Conservation (phyloP, 495 filamentous ascomycete species). For the Choiromyces venosus region DNA sequence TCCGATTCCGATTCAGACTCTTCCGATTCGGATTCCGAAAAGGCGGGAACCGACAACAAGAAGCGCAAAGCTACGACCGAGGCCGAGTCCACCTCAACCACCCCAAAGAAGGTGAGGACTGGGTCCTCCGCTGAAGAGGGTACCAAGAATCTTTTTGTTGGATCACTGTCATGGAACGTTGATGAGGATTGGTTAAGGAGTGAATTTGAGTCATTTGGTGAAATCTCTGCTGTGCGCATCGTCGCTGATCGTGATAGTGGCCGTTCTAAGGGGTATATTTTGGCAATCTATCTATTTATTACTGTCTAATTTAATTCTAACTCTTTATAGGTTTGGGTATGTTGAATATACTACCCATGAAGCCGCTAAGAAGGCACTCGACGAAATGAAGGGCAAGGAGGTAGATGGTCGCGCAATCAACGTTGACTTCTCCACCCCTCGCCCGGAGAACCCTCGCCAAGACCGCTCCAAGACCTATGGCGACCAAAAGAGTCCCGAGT, state of each 20-base stretch:
- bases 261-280: slow-evolving; percentile 73
- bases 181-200: slow-evolving; percentile 84
- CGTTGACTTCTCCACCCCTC: slow-evolving; percentile 79
- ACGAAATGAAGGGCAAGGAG: slow-evolving; percentile 70
- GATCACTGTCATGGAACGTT: slow-evolving; percentile 90
- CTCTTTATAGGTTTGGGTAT: slow-evolving; percentile 70
- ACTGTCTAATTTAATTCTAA: slow-evolving; percentile 36
- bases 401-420: slow-evolving; percentile 82
- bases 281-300: background rate
- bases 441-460: slow-evolving; percentile 54
- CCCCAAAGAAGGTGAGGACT: slow-evolving; percentile 80
- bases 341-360: slow-evolving; percentile 74
- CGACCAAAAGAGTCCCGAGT: slow-evolving; percentile 66
- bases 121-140: slow-evolving; percentile 52
- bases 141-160: slow-evolving; percentile 76
- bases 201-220: slow-evolving; percentile 80
- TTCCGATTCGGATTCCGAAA: slow-evolving; percentile 46
- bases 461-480: slow-evolving; percentile 71
- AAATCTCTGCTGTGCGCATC: slow-evolving; percentile 67
- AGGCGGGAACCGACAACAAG: slow-evolving; percentile 56
- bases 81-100: slow-evolving; percentile 52
- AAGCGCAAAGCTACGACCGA: slow-evolving; percentile 83
- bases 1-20: slow-evolving; percentile 48
- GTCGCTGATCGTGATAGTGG: slow-evolving; percentile 76
- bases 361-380: slow-evolving; percentile 68